Evolutionary conservation across 1,284 basidiomycete genomes (phyloP), one percentile per base, ranked within the genome.

Genomic region (Trametes hirsuta): DNA sequence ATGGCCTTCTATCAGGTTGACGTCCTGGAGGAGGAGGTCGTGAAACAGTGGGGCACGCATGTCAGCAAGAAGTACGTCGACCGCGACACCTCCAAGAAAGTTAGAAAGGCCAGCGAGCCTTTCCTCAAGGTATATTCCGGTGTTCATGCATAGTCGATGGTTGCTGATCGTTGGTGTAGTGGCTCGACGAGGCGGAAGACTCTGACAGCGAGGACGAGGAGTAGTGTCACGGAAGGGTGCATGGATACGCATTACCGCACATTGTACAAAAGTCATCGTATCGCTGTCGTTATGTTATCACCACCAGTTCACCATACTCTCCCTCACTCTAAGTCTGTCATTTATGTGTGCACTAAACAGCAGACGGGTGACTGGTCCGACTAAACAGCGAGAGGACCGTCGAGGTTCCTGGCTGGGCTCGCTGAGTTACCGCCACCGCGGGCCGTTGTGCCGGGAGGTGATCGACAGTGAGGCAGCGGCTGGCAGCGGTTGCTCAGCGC

Each of bases 41-140:
- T 95, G 64, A 87, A 84, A 51, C 88, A 95, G 67, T 99, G 96
- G 96, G 96, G 95, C 35, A 98, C 94, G 6, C 97, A 98, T 71
- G 95, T 97, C 69, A 94, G 91, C 78, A 97, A 94, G 83, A 98
- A 99, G 82, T 98, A 97, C 74, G 94, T 97, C 58, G 93, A 97
- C 78, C 95, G 94, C 79, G 95, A 98, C 30, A 91, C 85, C 44
- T 93, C 91, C 75, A 99, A 98, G 85, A 95, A 88, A 77, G 95
- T 99, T 57, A 84, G 97, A 68, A 95, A 97, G 81, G 94, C 93
- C 22, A 94, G 94, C 65, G 94, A 94, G 72, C 94, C 96, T 0
- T 98, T 99, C 83, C 79, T 99, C 72, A 94, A 85, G 79, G 83
- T 84, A 61, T 55, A 77, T 70, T 30, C 15, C 44, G 5, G 41